Evolutionary conservation across 2,329 filamentous ascomycete species (phyloP).

Genomic region (Penicillium italicum): DNA sequence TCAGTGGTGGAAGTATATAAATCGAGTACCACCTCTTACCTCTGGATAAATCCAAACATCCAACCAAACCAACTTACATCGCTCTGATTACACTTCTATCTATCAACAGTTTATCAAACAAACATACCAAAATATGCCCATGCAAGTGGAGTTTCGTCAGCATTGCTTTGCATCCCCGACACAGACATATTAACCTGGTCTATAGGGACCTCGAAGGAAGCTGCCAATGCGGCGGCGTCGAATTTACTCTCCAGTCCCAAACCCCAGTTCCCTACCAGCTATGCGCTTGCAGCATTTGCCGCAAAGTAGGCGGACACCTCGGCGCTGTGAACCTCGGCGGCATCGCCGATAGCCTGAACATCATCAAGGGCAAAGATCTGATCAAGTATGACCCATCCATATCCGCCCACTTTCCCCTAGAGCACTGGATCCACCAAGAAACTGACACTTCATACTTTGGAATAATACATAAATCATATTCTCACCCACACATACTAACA

Average conservation of each 20-base stretch:
- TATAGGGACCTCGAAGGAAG: slow-evolving; percentile 47
- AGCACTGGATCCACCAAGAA: no score
- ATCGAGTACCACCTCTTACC: background rate
- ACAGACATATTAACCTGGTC: slow-evolving; percentile 7
- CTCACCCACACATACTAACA: background rate
- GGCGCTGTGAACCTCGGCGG: slow-evolving; percentile 49
- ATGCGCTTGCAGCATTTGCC: slow-evolving; percentile 50
- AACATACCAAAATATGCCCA: slow-evolving; percentile 8
- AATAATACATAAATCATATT: background rate
- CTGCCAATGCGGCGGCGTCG: slow-evolving; percentile 49
- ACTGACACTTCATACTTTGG: background rate
- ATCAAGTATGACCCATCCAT: slow-evolving; percentile 39
- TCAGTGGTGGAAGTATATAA: slow-evolving; percentile 3
- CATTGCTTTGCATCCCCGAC: background rate
- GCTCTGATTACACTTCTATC: background rate
- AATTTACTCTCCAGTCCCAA: slow-evolving; percentile 46
- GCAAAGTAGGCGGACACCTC: slow-evolving; percentile 46
- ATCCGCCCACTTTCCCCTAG: no score
- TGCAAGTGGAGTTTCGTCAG: background rate
- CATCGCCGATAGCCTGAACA: slow-evolving; percentile 41
- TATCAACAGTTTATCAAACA: background rate
- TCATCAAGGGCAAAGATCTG: slow-evolving; percentile 42
- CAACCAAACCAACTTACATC: background rate
- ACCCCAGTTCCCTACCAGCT: slow-evolving; percentile 50
- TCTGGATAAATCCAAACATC: slow-evolving; percentile 15